Evolutionary conservation across 768 basidiomycete genomes (phyloP), one percentile per base, ranked within the genome.

Genomic region (Porpolomopsis calyptriformis): DNA sequence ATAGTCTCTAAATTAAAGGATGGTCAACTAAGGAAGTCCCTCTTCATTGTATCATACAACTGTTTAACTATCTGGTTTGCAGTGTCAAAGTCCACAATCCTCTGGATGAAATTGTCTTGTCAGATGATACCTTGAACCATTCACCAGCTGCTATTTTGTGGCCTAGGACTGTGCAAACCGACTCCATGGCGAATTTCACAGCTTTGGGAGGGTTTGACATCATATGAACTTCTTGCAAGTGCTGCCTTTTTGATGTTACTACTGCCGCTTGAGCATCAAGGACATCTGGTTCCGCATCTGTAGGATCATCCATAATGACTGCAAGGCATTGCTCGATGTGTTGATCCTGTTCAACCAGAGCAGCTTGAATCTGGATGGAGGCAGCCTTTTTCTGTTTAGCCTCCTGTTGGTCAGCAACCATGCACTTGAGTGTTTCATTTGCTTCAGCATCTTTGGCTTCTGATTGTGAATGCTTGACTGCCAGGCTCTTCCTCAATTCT

Each of bases 141-240:
- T 50, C 89, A 81, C 96, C 96, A 99, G 59, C 81, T 82, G 57
- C 96, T 56, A 98, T 87, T 64, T 91, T 90, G 68, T 97, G 89
- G 5, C 96, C 96, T 18, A 99, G 80, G 38, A 96, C 73, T 11
- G 88, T 92, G 63, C 96, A 98, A 33, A 96, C 94, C 1, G 93
- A 96, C 59, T 98, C 96, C 92, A 98, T 98, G 12, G 96, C 90
- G 36, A 94, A 65, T 63, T 98, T 98, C 54, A 98, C 93, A 4
- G 89, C 85, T 61, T 98, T 96, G 0, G 96, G 96, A 38, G 96
- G 96, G 58, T 97, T 97, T 36, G 91, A 88, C 93, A 99, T 97
- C 8, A 88, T 78, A 55, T 96, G 79, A 34, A 98, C 96, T 77
- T 99, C 96, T 58, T 93, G 87, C 34, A 99, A 67, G 57, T 98